phyloP scores from a whole-genome alignment of 164 flowering plant species.

The Umbilicus rupestris region DNA sequence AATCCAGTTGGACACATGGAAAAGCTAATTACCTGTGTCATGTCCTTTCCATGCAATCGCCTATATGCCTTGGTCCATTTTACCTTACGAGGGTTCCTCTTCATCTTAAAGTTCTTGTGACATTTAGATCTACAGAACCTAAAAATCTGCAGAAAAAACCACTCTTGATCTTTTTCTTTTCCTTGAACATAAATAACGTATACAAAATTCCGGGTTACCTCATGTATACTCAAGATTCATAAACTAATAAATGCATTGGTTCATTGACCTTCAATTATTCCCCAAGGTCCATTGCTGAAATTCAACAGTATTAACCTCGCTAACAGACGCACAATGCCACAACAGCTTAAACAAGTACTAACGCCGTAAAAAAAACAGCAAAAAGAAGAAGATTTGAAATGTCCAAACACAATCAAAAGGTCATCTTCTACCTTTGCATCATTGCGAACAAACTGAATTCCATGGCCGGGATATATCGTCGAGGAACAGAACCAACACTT shows the following conservation, averaged over 20 bases:
- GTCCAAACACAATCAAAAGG: not conserved
- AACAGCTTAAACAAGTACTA: too few relatives aligned
- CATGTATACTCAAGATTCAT: too few relatives aligned
- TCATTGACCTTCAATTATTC: too few relatives aligned
- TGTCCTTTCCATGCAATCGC: conserved; percentile 75
- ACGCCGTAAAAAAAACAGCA: too few relatives aligned
- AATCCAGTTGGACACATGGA: not conserved
- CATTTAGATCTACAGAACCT: conserved; percentile 88
- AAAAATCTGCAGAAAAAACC: conserved; percentile 44
- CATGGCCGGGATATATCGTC: conserved; percentile 15
- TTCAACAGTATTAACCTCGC: too few relatives aligned
- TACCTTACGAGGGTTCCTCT: conserved; percentile 89
- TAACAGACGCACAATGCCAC: too few relatives aligned
- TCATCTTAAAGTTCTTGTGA: conserved; percentile 95
- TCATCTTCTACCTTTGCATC: conserved; percentile 14
- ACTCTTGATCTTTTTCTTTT: not conserved
- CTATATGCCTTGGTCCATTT: conserved; percentile 95
- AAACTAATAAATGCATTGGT: too few relatives aligned
- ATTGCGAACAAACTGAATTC: conserved; percentile 17
- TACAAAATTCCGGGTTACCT: too few relatives aligned
- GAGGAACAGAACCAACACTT: conserved; percentile 21
- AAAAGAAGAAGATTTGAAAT: too few relatives aligned
- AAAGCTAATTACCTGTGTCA: conserved; percentile 56
- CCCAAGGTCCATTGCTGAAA: too few relatives aligned
- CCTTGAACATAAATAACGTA: not conserved